Evolutionary conservation across 2,329 filamentous ascomycete species (phyloP).

Genomic region (Cordyceps cateniannulata): DNA sequence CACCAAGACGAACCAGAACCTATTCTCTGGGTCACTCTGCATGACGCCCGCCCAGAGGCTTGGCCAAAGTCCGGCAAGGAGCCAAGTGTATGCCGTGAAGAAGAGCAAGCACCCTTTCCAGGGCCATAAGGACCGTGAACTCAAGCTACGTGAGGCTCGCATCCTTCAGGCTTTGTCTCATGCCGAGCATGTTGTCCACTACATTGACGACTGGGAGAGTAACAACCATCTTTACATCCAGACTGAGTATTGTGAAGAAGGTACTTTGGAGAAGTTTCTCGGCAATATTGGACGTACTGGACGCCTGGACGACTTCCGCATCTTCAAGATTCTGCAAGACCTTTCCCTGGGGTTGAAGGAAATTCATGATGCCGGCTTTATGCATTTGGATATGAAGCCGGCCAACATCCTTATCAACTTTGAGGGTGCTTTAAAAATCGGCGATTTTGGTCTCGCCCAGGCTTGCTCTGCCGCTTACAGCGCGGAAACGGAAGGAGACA

Average conservation of each 20-base stretch:
- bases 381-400: conserved; percentile 80
- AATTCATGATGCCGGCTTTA: conserved; percentile 82
- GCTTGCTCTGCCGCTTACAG: conserved; percentile 67
- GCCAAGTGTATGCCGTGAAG: conserved; percentile 82
- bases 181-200: conserved; percentile 78
- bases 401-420: conserved; percentile 79
- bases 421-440: conserved; percentile 77
- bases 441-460: conserved; percentile 78
- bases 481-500: conserved; percentile 88
- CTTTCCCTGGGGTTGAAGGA: conserved; percentile 76
- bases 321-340: conserved; percentile 96
- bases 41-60: conserved; percentile 39
- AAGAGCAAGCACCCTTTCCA: conserved; percentile 77
- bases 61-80: conserved; percentile 47
- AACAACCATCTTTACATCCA: conserved; percentile 88
- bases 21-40: conserved; percentile 32
- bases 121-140: conserved; percentile 72
- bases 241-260: conserved; percentile 94
- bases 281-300: conserved; percentile 76
- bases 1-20: conserved; percentile 31
- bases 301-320: conserved; percentile 90
- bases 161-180: conserved; percentile 71
- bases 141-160: conserved; percentile 77
- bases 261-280: conserved; percentile 81
- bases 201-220: conserved; percentile 83